These are phyloP conservation scores for Bassia scoparia DNA, from an alignment of 148 eudicot species.

Conservation along the genomic window DNA sequence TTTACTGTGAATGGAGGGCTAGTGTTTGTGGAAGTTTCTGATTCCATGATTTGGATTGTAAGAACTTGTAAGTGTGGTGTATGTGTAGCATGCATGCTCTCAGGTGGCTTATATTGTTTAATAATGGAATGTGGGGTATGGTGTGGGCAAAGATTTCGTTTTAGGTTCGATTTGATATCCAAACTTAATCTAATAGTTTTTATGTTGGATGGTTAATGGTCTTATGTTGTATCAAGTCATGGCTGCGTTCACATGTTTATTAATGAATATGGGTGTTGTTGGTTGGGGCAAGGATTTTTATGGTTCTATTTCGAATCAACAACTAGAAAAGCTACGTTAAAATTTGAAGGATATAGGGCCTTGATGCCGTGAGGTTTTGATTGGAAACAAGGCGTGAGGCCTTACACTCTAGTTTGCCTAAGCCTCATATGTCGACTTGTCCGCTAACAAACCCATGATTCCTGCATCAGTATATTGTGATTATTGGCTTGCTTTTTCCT, in stretches of 20 bases:
- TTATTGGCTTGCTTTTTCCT: not conserved
- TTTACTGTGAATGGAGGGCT: not conserved
- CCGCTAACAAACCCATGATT: constrained; percentile 97
- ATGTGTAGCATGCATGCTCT: too few relatives aligned
- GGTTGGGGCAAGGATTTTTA: constrained; percentile 15
- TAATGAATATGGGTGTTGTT: not conserved
- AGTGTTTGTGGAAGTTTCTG: not conserved
- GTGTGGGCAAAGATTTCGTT: too few relatives aligned
- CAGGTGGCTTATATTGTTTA: too few relatives aligned
- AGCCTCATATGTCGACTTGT: constrained; percentile 97
- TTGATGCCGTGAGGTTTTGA: constrained; percentile 92
- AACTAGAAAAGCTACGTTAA: constrained; percentile 18
- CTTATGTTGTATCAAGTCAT: not conserved
- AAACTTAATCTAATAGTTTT: too few relatives aligned
- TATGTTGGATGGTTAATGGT: not conserved
- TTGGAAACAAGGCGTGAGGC: constrained; percentile 96
- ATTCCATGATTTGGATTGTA: not conserved
- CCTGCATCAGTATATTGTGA: constrained; percentile 78
- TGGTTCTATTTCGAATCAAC: constrained; percentile 14
- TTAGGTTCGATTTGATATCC: too few relatives aligned
- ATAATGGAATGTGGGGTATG: too few relatives aligned
- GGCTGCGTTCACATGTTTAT: not conserved
- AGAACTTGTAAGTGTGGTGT: too few relatives aligned
- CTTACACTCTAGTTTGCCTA: constrained; percentile 91
- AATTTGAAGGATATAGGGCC: constrained; percentile 77